Evolutionary conservation across 2,329 filamentous ascomycete genomes (phyloP), one percentile per base, ranked within the genome.

Genomic region (Claviceps sp.): DNA sequence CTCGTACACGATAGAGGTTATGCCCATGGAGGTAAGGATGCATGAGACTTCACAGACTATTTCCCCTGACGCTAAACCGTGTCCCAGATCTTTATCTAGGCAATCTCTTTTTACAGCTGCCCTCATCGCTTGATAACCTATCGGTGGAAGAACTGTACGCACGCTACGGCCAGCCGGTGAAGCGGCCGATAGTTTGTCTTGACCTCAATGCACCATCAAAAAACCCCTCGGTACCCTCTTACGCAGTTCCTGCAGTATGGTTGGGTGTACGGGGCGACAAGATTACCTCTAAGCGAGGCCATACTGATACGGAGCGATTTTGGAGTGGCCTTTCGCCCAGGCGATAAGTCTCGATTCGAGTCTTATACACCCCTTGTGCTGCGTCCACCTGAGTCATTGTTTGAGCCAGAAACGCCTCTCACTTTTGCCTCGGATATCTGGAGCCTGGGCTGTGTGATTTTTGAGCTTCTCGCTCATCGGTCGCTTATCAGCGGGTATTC

Each of bases 361-460:
- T 55, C 52, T 34, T 48, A 54, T 30, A 52, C 50, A 43, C 52
- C 54, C n/a, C 47, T 55, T 38, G 45, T 50, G 3, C 18, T 54
- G 24, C 61, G 62, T 2, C 63, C 66, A 13, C 68, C 67, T 0
- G 68, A 71, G 56, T 52, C 24, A 24, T 24, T 24, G 24, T 24
- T 24, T 24, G 24, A 24, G 24, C 24, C 4, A 24, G 24, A 24
- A n/a, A 62, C 45, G n/a, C 61, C 67, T 16, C 60, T 70, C 6
- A 63, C 63, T 2, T 66, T 65, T 42, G 24, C 60, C 22, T 65
- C 67, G 1, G 67, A 71, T 42, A 67, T 70, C 16, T 71, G 67
- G 69, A 67, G 62, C n/a, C 62, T 71, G 3, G 63, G 60, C 0
- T 70, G 64, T 51, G 50, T 62, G 0, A 66, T 71, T 34, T 72